phyloP scores from a whole-genome alignment of 768 basidiomycete genomes.

The Leccinum longicurvipes region DNA sequence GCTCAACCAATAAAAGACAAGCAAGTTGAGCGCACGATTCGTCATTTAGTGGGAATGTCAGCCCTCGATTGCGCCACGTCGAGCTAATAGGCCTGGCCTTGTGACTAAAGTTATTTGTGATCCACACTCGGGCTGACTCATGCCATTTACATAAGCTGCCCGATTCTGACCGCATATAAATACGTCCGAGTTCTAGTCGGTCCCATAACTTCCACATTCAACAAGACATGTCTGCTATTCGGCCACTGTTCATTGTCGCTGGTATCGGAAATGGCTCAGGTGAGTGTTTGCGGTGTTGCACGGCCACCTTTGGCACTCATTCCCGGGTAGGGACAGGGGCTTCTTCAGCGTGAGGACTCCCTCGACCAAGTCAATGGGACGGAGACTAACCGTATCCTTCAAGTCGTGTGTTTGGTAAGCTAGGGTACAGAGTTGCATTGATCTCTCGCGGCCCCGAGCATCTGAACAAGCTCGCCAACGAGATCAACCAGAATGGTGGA shows the following conservation, averaged over 20 bases:
- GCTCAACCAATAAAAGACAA: background rate
- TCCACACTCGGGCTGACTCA: slow-evolving; percentile 18
- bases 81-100: background rate
- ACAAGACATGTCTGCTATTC: slow-evolving; percentile 31
- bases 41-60: background rate
- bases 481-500: slow-evolving; percentile 57
- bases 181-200: background rate
- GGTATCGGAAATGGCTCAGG: slow-evolving; percentile 47
- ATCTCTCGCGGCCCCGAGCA: slow-evolving; percentile 55
- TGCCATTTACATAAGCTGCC: background rate
- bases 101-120: slow-evolving; percentile 17
- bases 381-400: background rate
- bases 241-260: slow-evolving; percentile 56
- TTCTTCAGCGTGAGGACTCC: slow-evolving; percentile 47
- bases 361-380: background rate
- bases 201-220: background rate
- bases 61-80: slow-evolving; percentile 10
- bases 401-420: slow-evolving; percentile 58
- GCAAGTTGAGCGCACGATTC: background rate
- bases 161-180: slow-evolving; percentile 9
- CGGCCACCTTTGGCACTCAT: background rate
- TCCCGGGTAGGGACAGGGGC: slow-evolving; percentile 49
- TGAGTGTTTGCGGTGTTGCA: slow-evolving; percentile 4
- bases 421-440: slow-evolving; percentile 65
- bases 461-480: slow-evolving; percentile 50